Percentiles rank a stretch among this genome's conserved stretches.
These are phyloP conservation scores for Aspergillus amoenus DNA, from an alignment of 2,329 filamentous ascomycete species.

Conservation along the genomic window DNA sequence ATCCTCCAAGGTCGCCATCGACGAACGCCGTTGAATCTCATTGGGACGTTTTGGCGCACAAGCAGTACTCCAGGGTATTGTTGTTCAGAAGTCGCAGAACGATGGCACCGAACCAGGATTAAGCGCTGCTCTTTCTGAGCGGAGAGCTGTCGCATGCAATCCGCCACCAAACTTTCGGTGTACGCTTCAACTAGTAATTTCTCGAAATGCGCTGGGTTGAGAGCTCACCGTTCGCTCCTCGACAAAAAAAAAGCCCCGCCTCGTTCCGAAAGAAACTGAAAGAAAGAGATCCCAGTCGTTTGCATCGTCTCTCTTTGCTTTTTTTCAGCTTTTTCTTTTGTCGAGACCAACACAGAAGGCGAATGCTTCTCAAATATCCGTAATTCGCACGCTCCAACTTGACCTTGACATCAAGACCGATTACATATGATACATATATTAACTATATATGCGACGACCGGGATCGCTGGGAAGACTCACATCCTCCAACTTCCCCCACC, in stretches of 20 bases:
- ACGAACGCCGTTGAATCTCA: slow-evolving; percentile 1
- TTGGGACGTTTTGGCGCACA: background rate
- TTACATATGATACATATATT: slow-evolving; percentile 12
- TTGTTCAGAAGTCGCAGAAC: background rate
- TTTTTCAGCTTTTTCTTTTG: slow-evolving; percentile 5
- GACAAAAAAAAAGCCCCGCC: slow-evolving; percentile 7
- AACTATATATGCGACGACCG: slow-evolving; percentile 7
- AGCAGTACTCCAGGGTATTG: background rate
- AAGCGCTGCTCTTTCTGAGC: background rate
- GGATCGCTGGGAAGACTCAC: slow-evolving; percentile 11
- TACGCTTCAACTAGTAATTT: slow-evolving; percentile 9
- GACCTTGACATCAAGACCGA: background rate
- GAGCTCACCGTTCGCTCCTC: slow-evolving; percentile 3
- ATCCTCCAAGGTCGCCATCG: slow-evolving; percentile 13
- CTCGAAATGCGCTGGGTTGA: slow-evolving; percentile 4
- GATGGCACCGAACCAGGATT: background rate
- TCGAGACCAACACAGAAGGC: background rate
- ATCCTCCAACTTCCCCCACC: slow-evolving; percentile 14
- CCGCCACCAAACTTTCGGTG: slow-evolving; percentile 24
- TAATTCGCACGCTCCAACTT: background rate
- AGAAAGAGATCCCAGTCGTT: slow-evolving; percentile 4
- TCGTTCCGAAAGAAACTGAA: slow-evolving; percentile 6
- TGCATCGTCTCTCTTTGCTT: slow-evolving; percentile 1
- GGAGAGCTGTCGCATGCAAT: slow-evolving; percentile 8
- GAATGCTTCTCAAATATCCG: background rate